phyloP scores from a whole-genome alignment of 2,329 filamentous ascomycete species.

The Sclerotinia subarctica region DNA sequence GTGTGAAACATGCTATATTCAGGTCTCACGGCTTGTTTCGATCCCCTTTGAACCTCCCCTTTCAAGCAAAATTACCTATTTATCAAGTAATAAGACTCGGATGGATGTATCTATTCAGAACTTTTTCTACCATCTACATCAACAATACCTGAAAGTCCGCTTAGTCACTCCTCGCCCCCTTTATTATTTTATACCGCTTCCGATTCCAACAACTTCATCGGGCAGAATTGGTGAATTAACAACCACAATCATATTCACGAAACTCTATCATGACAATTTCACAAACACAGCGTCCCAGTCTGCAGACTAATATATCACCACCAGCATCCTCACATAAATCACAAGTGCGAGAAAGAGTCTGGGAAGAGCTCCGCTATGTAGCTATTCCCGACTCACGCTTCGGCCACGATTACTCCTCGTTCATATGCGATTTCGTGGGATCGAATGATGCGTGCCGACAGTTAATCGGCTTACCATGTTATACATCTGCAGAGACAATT shows the following conservation, averaged over 20 bases:
- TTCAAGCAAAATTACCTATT: background rate
- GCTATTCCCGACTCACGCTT: constrained; percentile 45
- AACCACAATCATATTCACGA: background rate
- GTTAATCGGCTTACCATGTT: constrained; percentile 38
- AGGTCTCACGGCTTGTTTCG: constrained; percentile 7
- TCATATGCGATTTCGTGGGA: constrained; percentile 44
- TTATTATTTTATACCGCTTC: background rate
- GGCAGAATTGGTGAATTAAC: constrained; percentile 7
- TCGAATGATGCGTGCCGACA: constrained; percentile 39
- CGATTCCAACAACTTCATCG: background rate
- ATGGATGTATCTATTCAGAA: background rate
- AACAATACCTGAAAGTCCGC: background rate
- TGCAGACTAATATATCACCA: constrained; percentile 5
- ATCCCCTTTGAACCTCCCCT: background rate
- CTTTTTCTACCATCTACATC: background rate
- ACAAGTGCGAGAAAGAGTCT: constrained; percentile 33
- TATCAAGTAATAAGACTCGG: background rate
- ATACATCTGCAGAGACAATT: constrained; percentile 37
- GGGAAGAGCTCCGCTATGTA: constrained; percentile 40
- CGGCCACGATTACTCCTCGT: constrained; percentile 44
- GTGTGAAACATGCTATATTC: constrained; percentile 14
- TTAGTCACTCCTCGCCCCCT: constrained; percentile 2
- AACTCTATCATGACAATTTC: constrained; percentile 12
- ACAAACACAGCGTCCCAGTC: constrained; percentile 4
- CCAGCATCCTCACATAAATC: constrained; percentile 16